Evolutionary conservation across 2,329 filamentous ascomycete genomes (phyloP), one percentile per base, ranked within the genome.

Genomic region (Penicillium brasilianum): DNA sequence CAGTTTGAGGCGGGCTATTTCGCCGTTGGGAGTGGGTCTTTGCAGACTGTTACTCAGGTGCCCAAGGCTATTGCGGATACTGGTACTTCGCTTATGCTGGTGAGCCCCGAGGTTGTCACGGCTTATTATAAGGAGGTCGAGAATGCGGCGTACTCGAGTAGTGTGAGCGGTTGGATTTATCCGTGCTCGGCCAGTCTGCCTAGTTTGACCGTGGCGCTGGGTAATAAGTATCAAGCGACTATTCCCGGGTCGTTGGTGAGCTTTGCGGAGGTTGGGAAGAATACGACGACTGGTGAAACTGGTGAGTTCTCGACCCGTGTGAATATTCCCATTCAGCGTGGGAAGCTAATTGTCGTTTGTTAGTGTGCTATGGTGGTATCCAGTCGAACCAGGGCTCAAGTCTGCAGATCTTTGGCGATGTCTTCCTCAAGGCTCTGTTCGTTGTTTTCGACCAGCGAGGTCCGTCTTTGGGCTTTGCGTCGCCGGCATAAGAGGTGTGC

Each of bases 71-170:
- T 90, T 58, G 81, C 86, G 30, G 89, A 92, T 75, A 91, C 89
- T 2, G 89, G 88, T 25, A 90, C 88, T 4, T 87, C 88, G 0
- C 79, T 91, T 56, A 79, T 91, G 71, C 83, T 90, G 53, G 77
- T 89, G 28, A 83, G 85, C 32, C 77, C 82, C 16, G 76, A 80
- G 9, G 77, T 89, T n/a, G 85, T 84, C 2, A 71, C 80, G 30
- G 80, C 80, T 36, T 92, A 91, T 77, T 91, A 88, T 77, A 72
- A 72, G 32, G 73, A 80, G 51, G 84, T 90, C 2, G 70, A 81
- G 0, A 80, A 82, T 9, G 84, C 88, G 9, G 73, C 79, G 13
- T 82, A 82, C 52, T 73, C 76, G 7, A 69, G 72, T 25, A 59
- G 75, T 50, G 74, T 76, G 32, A 82, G 82, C 52, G 79, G 84